A percentile compares a stretch with the other conserved stretches of the same genome.
Evolutionary conservation across 495 filamentous ascomycete species (phyloP).

Genomic region (Platismatia glauca): DNA sequence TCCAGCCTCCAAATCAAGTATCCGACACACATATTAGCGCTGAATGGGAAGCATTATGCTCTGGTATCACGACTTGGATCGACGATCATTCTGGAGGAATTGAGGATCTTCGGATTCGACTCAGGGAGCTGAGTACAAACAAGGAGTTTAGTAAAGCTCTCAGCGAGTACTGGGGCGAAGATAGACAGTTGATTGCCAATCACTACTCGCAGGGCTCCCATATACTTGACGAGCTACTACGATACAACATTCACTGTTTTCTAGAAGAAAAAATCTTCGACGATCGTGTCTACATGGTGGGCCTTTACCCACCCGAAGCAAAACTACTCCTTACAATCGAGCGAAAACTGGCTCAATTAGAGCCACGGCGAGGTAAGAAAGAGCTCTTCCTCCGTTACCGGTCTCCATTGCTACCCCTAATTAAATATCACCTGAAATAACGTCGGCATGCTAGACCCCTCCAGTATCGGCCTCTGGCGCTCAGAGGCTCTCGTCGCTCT

Average conservation of each 20-base stretch:
- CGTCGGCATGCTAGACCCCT: background rate
- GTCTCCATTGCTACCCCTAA: background rate
- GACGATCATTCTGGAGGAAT: conserved; percentile 1
- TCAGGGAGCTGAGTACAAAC: background rate
- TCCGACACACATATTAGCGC: background rate
- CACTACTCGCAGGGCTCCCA: background rate
- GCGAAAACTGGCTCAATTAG: background rate
- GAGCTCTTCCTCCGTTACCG: background rate
- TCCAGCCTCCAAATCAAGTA: conserved; percentile 6
- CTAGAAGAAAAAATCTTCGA: background rate
- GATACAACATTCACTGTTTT: background rate
- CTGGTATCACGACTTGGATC: background rate
- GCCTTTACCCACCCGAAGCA: background rate
- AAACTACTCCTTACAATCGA: background rate
- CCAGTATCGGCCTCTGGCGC: background rate
- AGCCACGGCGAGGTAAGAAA: background rate
- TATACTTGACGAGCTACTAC: background rate
- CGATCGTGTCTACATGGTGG: background rate
- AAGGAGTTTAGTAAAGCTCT: background rate
- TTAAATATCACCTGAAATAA: too few species aligned
- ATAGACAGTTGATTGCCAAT: conserved; percentile 17
- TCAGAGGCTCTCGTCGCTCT: conserved; percentile 4
- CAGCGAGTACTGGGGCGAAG: background rate
- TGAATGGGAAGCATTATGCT: background rate
- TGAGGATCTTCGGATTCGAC: background rate